Evolutionary conservation across 257 asterid species (phyloP).

Genomic region (Eucommia ulmoides): DNA sequence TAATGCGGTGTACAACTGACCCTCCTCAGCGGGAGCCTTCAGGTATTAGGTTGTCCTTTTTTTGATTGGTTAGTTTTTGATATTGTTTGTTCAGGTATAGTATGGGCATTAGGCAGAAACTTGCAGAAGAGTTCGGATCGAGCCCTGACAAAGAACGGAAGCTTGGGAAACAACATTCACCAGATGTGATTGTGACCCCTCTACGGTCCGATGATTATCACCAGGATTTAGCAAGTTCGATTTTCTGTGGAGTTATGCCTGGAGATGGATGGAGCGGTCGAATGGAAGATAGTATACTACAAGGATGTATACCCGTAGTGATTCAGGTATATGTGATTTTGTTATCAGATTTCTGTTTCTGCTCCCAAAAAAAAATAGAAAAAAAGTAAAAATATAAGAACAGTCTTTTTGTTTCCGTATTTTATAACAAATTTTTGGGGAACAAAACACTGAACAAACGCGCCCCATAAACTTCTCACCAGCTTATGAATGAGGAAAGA

Average conservation of each 20-base stretch:
- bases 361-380: too few species aligned
- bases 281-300: slow-evolving; percentile 91
- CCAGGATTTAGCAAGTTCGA: slow-evolving; percentile 59
- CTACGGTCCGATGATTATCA: slow-evolving; percentile 55
- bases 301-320: slow-evolving; percentile 93
- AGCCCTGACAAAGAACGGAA: slow-evolving; percentile 70
- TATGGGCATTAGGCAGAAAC: slow-evolving; percentile 99
- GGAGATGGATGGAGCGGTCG: slow-evolving; percentile 99
- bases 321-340: too few species aligned
- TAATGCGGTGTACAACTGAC: too few species aligned
- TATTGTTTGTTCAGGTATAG: slow-evolving; percentile 69
- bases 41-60: too few species aligned
- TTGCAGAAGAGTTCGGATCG: slow-evolving; percentile 87
- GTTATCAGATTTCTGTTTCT: too few species aligned
- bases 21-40: too few species aligned
- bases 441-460: too few species aligned
- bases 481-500: too few species aligned
- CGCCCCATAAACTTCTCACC: too few species aligned
- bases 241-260: slow-evolving; percentile 97
- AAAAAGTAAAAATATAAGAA: too few species aligned
- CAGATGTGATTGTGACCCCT: slow-evolving; percentile 77
- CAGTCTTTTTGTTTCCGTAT: too few species aligned
- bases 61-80: slow-evolving; percentile 8
- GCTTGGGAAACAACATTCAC: slow-evolving; percentile 72
- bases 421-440: too few species aligned